These are phyloP conservation scores for Bidens hawaiensis DNA, from an alignment of 140 eudicot genomes.

Conservation along the genomic window DNA sequence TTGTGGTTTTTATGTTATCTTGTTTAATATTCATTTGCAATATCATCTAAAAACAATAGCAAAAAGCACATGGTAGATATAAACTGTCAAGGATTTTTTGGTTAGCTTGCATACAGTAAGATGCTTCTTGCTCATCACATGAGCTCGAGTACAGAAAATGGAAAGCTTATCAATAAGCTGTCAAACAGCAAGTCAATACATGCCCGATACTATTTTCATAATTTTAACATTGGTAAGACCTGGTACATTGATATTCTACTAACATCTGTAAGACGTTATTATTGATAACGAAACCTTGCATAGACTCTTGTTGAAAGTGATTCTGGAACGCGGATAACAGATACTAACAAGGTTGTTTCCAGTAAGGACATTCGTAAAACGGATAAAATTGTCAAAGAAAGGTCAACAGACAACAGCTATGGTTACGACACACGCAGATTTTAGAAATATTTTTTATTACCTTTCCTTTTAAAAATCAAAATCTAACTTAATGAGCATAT, in stretches of 20 bases:
- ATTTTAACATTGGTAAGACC: neutral
- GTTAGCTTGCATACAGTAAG: neutral
- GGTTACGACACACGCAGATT: neutral
- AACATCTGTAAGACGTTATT: no score
- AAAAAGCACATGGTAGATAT: no score
- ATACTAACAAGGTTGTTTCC: no score
- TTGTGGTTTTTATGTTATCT: no score
- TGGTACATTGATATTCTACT: constrained; percentile 1
- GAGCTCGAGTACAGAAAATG: no score
- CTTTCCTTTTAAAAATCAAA: neutral
- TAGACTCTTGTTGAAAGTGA: neutral
- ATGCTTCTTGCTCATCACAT: neutral
- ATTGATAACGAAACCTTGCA: no score
- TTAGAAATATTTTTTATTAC: no score
- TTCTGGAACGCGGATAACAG: neutral
- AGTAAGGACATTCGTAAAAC: no score
- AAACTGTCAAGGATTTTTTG: neutral
- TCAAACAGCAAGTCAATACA: neutral
- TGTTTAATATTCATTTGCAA: no score
- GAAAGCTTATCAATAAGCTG: neutral
- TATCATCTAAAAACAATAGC: no score
- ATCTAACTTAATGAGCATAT: neutral
- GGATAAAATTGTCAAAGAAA: no score
- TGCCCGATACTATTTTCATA: neutral
- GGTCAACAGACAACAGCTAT: neutral